Evolutionary conservation across 2,329 filamentous ascomycete genomes (phyloP).

Genomic region (Diaporthe sp.): DNA sequence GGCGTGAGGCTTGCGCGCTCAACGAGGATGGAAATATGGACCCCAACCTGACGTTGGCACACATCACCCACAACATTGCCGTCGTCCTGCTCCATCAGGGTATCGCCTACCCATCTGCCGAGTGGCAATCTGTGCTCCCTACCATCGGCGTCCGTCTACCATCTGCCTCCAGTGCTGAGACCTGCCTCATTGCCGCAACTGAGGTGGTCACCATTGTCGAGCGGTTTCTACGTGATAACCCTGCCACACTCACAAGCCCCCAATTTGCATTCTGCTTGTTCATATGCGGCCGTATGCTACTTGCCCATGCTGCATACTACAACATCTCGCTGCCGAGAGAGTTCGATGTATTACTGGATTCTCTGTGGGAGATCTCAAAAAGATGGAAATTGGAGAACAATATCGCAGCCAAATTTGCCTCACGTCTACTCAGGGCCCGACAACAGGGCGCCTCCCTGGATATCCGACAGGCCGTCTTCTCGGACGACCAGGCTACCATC

Average conservation of each 20-base stretch:
- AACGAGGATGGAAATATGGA: conserved; percentile 53
- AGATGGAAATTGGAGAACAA: conserved; percentile 48
- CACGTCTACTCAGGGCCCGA: conserved; percentile 42
- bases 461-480: conserved; percentile 47
- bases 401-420: conserved; percentile 48
- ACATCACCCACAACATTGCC: conserved; percentile 55
- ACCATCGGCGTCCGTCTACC: conserved; percentile 44
- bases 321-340: conserved; percentile 41
- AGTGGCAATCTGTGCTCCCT: conserved; percentile 42
- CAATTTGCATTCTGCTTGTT: conserved; percentile 54
- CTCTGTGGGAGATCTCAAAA: conserved; percentile 48
- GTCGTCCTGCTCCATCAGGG: conserved; percentile 53
- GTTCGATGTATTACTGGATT: conserved; percentile 46
- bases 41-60: conserved; percentile 55
- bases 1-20: conserved; percentile 52
- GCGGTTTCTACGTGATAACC: conserved; percentile 45
- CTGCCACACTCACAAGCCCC: conserved; percentile 39
- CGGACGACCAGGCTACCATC: conserved; percentile 41
- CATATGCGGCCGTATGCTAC: conserved; percentile 46
- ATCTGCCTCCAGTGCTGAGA: conserved; percentile 51
- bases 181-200: conserved; percentile 50
- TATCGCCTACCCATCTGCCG: conserved; percentile 49
- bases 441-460: conserved; percentile 44
- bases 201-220: conserved; percentile 51
- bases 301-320: conserved; percentile 48